Base-by-base conservation (phyloP, 352 stramenopile genomes). In the Pythium aquatile region DNA sequence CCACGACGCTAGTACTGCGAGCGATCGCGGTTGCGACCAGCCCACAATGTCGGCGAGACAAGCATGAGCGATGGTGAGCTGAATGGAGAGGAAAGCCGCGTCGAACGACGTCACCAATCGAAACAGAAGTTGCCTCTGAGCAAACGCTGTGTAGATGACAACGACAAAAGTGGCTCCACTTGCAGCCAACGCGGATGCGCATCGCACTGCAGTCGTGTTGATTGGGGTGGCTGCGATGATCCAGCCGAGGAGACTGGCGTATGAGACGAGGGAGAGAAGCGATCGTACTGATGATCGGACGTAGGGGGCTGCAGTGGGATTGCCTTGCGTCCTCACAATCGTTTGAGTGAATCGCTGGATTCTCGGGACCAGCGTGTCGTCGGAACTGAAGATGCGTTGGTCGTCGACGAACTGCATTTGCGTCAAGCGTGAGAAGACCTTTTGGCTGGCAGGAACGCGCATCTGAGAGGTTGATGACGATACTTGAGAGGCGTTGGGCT, bases 31-130 rank as follows among this genome's bases (percentile, higher is more conserved):
- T 13, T 53, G 24, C 4, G n/a, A 35, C 55, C 62, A 70, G 7
- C 51, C 32, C 5, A 70, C 29, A 4, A 70, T 62, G 33, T 66
- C 51, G 33, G 54, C 54, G 14, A 66, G 30, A 32, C 57, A 65
- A 3, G 57, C 6, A 14, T 62, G 49, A 13, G 35, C 24, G 33
- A 66, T 5, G 17, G 58, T 55, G 14, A 66, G 9, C 26, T 71
- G 65, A n/a, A 60, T 4, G 8, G 65, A 63, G 39, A 71, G 37
- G 32, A 71, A 71, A 20, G 66, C 26, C 4, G 39, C 53, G 24
- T 66, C 65, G 24, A 71, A 71, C 16, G 58, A 71, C 24, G 53
- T 44, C 13, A 51, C 24, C 16, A 71, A 39, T 2, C 53, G 47
- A 5, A 7, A 14, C 2, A 66, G 20, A n/a, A 71, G 52, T 30